Evolutionary conservation across 2,329 filamentous ascomycete genomes (phyloP), one percentile per base, ranked within the genome.

Genomic region (Ilyonectria destructans): DNA sequence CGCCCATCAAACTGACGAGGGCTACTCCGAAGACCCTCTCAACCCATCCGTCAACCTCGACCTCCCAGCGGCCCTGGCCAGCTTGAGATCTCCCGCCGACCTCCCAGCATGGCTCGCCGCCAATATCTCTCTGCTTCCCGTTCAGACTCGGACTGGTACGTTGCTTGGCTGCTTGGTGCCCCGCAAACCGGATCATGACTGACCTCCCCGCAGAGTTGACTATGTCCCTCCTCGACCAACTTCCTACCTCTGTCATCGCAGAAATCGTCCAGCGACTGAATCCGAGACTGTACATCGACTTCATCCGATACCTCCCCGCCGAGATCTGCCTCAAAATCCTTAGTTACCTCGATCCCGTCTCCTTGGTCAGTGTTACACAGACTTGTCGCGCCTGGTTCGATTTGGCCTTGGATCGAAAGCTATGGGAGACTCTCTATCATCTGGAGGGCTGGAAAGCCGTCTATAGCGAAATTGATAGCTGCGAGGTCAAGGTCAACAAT

Each of bases 301-400:
- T 97, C 62, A 90, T 97, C 48, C 85, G 90, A 71, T 91, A 94
- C 75, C 89, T 99, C 1, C 96, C 96, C 0, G 90, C 93, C 29
- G 96, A 99, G 80, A 93, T 99, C 75, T 97, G 94, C 68, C 91
- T 96, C 51, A 92, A 97, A 77, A 92, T 98, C 51, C 91, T 99
- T 49, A 91, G 92, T 17, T 96, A 95, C 77, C 90, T 99, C 57
- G 93, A 95, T 62, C 92, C 95, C 1, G 80, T 90, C 31, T 96
- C 95, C 0, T 86, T 99, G 45, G 86, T 98, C 64, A 90, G 89
- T 57, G 93, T 95, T 2, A 94, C 94, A 1, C 88, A 90, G 51
- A 90, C 94, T 17, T 98, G 94, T 40, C 90, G 91, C 54, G 86
- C 90, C 70, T 99, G 96, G 96, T 91, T 95, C 70, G 87, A 89